Base-by-base conservation (phyloP, 2,329 filamentous ascomycete species). In the Trichoderma arundinaceum region DNA sequence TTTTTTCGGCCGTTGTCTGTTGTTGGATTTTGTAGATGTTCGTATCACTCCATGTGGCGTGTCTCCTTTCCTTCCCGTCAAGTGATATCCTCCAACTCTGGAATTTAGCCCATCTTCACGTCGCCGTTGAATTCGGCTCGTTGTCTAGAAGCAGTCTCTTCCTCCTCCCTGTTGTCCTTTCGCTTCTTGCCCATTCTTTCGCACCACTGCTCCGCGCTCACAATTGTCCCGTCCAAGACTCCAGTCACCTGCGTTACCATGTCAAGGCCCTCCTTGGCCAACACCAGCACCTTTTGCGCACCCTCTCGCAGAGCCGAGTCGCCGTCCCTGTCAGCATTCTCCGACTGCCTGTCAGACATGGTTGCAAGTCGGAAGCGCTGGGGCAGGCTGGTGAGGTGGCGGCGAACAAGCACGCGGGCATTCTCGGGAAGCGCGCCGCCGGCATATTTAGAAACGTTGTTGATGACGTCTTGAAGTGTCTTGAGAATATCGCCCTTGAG, bases 231-330 rank as follows among this genome's bases (percentile, higher is more conserved):
- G 71, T 96, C 92, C 8, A 98, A 85, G 1, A 97, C 92, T 5
- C 89, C 88, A 46, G 89, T 95, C 57, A 99, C 92, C 76, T 97
- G 93, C 1, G 88, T 86, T 84, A 98, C 93, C 90, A 98, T 97
- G 71, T 97, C 93, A 13, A 98, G 82, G 0, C 94, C 92, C 75
- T 98, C 94, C 72, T 90, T 91, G 7, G 94, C 94, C 59, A 98
- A 87, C 1, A 95, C 88, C 12, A 98, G 80, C 64, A 96, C 93
- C 46, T 90, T 85, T 71, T 93, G 90, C 0, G 92, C 93, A 59
- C 83, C 83, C 32, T 88, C 84, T 19, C 76, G 74, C 9, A 79
- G 68, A 15, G 76, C 76, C 8, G 74, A 75, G 54, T 80, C 79
- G 53, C 72, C 76, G 51, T 78, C 75, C 65, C 75, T 75, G 54